These are phyloP conservation scores for Acanthamoeba lenticulata DNA, from an alignment of 208 protist genomes.

Conservation along the genomic window DNA sequence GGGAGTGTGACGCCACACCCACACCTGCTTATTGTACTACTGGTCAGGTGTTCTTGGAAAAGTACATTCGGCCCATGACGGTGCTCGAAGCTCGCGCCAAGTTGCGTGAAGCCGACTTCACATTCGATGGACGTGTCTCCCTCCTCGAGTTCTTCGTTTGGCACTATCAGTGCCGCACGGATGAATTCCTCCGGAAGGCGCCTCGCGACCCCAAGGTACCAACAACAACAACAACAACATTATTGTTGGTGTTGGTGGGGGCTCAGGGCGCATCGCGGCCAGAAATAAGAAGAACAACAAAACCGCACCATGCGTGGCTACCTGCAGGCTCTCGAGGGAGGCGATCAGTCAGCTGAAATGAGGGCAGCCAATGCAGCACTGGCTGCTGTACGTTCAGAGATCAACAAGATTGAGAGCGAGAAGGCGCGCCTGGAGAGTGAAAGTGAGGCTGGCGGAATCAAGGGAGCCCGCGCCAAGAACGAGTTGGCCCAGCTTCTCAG, in stretches of 20 bases:
- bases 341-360: not conserved
- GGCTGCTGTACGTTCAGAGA: not conserved
- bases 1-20: no score
- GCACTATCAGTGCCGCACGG: not conserved
- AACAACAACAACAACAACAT: no score
- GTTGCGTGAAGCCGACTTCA: not conserved
- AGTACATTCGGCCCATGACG: not conserved
- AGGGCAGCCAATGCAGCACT: conserved; percentile 3
- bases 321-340: not conserved
- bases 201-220: not conserved
- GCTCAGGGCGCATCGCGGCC: no score
- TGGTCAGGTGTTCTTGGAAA: not conserved
- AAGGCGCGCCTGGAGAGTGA: conserved; percentile 37
- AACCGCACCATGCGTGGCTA: no score
- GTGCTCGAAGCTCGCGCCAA: not conserved
- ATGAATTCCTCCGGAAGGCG: not conserved
- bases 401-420: conserved; percentile 62
- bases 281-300: no score
- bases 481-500: conserved; percentile 58
- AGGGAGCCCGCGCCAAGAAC: conserved; percentile 49
- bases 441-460: conserved; percentile 12
- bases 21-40: no score
- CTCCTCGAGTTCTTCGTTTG: not conserved
- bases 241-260: no score
- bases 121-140: not conserved